Conservation (phyloP, 306 rosid species). For the Vicia villosa region DNA sequence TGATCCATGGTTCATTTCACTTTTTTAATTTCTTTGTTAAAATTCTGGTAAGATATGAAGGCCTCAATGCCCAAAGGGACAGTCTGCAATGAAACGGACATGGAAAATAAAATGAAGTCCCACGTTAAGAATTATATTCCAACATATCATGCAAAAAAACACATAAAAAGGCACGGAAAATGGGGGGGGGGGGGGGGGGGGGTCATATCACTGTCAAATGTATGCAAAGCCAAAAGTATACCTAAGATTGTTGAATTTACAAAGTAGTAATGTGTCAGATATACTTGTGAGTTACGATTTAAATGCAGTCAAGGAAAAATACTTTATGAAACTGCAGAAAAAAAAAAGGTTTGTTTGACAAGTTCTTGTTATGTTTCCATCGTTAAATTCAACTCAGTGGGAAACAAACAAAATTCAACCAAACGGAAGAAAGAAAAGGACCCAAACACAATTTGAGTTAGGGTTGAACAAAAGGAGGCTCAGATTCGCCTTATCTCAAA, state of each 20-base stretch:
- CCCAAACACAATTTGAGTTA: neutral
- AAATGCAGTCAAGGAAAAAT: too few relatives aligned
- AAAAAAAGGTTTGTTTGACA: neutral
- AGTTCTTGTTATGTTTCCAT: neutral
- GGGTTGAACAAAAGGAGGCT: slow-evolving; percentile 32
- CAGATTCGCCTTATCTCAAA: slow-evolving; percentile 43
- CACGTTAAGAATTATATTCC: too few relatives aligned
- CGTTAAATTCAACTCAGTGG: neutral
- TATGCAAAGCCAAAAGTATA: too few relatives aligned
- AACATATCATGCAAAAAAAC: too few relatives aligned
- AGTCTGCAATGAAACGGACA: neutral
- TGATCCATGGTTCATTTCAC: neutral
- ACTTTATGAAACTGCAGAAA: too few relatives aligned
- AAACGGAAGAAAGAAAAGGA: neutral
- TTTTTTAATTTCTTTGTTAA: neutral
- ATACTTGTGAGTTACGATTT: too few relatives aligned
- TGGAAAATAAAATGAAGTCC: neutral
- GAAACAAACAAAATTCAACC: neutral
- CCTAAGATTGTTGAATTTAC: too few relatives aligned
- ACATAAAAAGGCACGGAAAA: too few relatives aligned
- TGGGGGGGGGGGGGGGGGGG: too few relatives aligned
- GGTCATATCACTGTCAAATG: too few relatives aligned
- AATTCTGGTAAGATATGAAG: neutral
- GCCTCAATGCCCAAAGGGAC: neutral
- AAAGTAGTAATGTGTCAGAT: too few relatives aligned